Conservation (phyloP, 331 rosid species). For the Saraca asoca region DNA sequence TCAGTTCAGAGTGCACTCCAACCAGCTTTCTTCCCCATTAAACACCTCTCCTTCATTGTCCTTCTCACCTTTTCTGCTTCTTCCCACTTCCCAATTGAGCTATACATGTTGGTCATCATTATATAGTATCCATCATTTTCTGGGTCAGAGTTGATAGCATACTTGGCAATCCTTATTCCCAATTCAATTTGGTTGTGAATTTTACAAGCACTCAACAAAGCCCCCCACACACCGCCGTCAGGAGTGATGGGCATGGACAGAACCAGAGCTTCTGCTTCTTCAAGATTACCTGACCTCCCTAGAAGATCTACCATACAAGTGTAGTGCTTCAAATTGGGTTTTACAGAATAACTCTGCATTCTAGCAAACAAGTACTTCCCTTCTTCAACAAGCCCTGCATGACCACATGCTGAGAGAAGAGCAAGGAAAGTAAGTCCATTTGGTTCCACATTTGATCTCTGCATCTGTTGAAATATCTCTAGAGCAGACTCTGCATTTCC, state of each 20-base stretch:
- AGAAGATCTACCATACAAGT: conserved; percentile 86
- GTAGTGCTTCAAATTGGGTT: conserved; percentile 73
- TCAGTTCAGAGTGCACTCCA: conserved; percentile 54
- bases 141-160: conserved; percentile 71
- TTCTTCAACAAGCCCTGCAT: conserved; percentile 72
- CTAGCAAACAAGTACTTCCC: conserved; percentile 56
- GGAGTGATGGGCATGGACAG: conserved; percentile 77
- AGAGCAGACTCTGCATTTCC: conserved; percentile 62
- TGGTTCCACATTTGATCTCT: conserved; percentile 60
- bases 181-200: conserved; percentile 58
- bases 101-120: conserved; percentile 65
- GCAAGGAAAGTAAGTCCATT: conserved; percentile 67
- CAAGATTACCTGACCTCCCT: conserved; percentile 68
- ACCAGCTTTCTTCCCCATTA: conserved; percentile 59
- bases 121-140: conserved; percentile 73
- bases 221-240: conserved; percentile 78
- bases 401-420: conserved; percentile 74
- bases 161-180: conserved; percentile 65
- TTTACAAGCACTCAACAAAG: conserved; percentile 74
- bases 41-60: conserved; percentile 56
- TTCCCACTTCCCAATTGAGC: conserved; percentile 76
- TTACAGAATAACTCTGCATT: conserved; percentile 54
- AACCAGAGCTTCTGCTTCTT: conserved; percentile 70
- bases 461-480: conserved; percentile 59
- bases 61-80: conserved; percentile 66